Conservation (phyloP, 495 filamentous ascomycete genomes). For the Mytilinidion resinicola region DNA sequence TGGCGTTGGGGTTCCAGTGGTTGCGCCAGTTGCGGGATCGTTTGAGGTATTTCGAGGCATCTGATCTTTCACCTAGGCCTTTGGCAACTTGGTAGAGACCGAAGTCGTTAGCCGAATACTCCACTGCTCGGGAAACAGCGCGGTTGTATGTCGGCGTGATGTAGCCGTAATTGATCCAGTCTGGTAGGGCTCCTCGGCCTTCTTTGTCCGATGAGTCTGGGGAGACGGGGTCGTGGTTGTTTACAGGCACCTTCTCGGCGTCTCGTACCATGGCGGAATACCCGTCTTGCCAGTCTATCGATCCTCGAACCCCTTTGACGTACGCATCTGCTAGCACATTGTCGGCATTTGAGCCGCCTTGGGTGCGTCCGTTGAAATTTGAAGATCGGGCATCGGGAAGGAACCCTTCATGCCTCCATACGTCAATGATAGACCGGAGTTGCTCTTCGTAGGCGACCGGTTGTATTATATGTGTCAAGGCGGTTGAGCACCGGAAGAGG, state of each 20-base stretch:
- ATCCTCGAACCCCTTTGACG: slow-evolving; percentile 60
- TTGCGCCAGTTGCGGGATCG: slow-evolving; percentile 66
- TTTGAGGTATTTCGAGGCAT: slow-evolving; percentile 55
- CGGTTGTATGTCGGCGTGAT: slow-evolving; percentile 58
- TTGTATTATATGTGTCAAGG: slow-evolving; percentile 60
- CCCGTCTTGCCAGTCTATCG: slow-evolving; percentile 64
- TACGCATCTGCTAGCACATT: slow-evolving; percentile 71
- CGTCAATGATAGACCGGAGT: slow-evolving; percentile 64
- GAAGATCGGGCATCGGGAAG: slow-evolving; percentile 40
- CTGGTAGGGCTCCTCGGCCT: slow-evolving; percentile 62
- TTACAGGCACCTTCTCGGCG: slow-evolving; percentile 55
- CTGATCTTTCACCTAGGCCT: slow-evolving; percentile 48
- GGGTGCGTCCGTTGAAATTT: slow-evolving; percentile 64
- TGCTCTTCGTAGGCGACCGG: slow-evolving; percentile 58
- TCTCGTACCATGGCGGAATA: slow-evolving; percentile 65
- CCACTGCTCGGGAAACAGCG: slow-evolving; percentile 59
- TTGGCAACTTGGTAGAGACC: slow-evolving; percentile 53
- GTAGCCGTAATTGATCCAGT: slow-evolving; percentile 59
- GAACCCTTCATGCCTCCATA: slow-evolving; percentile 62
- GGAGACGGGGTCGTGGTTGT: slow-evolving; percentile 56
- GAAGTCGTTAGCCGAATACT: slow-evolving; percentile 65
- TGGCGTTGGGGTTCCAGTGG: slow-evolving; percentile 58
- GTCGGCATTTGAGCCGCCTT: slow-evolving; percentile 70
- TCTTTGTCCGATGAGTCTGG: slow-evolving; percentile 60
- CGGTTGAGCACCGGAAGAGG: slow-evolving; percentile 56